These are phyloP conservation scores for Ilyonectria mors-panacis DNA, from an alignment of 2,329 filamentous ascomycete species.

Conservation along the genomic window DNA sequence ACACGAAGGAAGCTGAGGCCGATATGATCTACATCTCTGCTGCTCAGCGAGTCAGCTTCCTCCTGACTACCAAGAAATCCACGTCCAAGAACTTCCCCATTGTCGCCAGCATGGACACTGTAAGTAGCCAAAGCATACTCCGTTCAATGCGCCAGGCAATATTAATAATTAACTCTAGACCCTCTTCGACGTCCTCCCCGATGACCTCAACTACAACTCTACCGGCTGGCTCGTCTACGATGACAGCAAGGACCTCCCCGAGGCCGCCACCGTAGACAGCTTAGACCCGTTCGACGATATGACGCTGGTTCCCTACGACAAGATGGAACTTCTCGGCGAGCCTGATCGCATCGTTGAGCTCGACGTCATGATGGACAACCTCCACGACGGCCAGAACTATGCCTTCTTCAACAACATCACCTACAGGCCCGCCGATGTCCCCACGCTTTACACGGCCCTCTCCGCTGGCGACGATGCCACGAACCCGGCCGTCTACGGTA, in stretches of 20 bases:
- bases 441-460: slow-evolving; percentile 83
- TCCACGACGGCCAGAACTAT: slow-evolving; percentile 72
- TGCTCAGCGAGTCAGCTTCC: slow-evolving; percentile 76
- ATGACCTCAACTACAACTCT: slow-evolving; percentile 76
- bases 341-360: slow-evolving; percentile 77
- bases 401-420: slow-evolving; percentile 85
- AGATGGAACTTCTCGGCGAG: slow-evolving; percentile 70
- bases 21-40: slow-evolving; percentile 76
- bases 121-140: slow-evolving; percentile 49
- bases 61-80: slow-evolving; percentile 75
- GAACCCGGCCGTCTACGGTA: slow-evolving; percentile 75
- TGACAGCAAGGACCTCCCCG: slow-evolving; percentile 59
- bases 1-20: slow-evolving; percentile 72
- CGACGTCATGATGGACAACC: slow-evolving; percentile 73
- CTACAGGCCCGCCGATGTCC: slow-evolving; percentile 81
- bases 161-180: slow-evolving; percentile 56
- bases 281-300: slow-evolving; percentile 83
- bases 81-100: slow-evolving; percentile 77
- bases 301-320: slow-evolving; percentile 78
- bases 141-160: not conserved
- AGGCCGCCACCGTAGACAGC: slow-evolving; percentile 69
- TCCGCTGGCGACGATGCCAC: slow-evolving; percentile 71
- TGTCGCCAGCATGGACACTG: slow-evolving; percentile 78
- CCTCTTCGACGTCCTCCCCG: slow-evolving; percentile 79
- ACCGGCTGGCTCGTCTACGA: slow-evolving; percentile 76